Base-by-base conservation (phyloP, 2,329 filamentous ascomycete species). In the Botrytis paeoniae region DNA sequence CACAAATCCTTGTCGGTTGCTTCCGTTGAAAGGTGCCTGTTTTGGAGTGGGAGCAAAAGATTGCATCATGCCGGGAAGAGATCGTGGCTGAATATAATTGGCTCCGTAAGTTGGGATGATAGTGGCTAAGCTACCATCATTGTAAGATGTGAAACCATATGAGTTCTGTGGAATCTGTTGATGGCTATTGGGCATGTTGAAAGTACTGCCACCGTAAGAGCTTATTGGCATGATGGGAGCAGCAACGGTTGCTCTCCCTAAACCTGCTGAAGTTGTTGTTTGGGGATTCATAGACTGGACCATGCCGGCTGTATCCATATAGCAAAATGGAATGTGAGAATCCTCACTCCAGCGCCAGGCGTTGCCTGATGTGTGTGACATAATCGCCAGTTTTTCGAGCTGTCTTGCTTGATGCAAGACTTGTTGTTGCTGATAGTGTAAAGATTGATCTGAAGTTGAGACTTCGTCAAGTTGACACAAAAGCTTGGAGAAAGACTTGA, bases 341-440 rank as follows among this genome's bases (percentile, higher is more conserved):
- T 87, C 84, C 60, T 88, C 86, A 74, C 85, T 81, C 76, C 84
- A 81, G 85, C 86, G 86, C 89, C 88, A 90, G 81, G 81, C 83
- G 70, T 84, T 82, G 76, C 82, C 82, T 74, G 84, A 81, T 72
- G 84, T 80, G 78, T 85, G 83, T 79, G 84, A 81, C 73, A 84
- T 83, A 78, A 87, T 83, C 77, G 85, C 85, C 86, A 89, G 83
- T 73, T 79, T 83, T 80, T 68, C 77, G 79, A 78, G 79, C 75
- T 75, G 78, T 81, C 79, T 80, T 81, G 82, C 78, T 75, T 54
- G 71, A 74, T 61, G 78, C 79, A 81, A 82, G 80, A 80, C 77
- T 75, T 68, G 6, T 4, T 22, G 22, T 48, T 43, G 22, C 43
- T 59, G 39, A 32, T 25, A 69, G 32, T 68, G 48, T 37, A 51